Conservation (phyloP, 2,329 filamentous ascomycete species). For the Didymellaceae sp. region DNA sequence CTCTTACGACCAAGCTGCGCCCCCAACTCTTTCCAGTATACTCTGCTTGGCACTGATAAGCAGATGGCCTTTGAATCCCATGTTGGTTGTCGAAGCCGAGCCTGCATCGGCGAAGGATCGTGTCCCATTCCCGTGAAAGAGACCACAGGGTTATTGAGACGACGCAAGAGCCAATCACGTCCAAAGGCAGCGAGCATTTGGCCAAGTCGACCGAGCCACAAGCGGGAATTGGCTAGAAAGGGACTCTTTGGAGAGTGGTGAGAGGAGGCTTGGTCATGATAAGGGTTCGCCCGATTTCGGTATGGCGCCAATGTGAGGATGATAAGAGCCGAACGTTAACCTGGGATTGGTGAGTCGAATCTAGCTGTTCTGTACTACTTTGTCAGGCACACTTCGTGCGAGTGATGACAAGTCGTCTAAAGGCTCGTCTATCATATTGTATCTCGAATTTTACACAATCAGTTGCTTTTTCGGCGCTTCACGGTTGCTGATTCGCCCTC, state of each 20-base stretch:
- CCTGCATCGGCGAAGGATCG: constrained; percentile 13
- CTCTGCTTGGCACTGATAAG: constrained; percentile 46
- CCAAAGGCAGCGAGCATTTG: constrained; percentile 17
- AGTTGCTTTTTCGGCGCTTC: constrained; percentile 21
- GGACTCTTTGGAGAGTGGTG: constrained; percentile 22
- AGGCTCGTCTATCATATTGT: constrained; percentile 20
- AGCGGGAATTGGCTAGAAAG: constrained; percentile 16
- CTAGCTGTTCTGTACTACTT: constrained; percentile 22
- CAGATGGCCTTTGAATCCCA: constrained; percentile 14
- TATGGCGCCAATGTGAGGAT: not conserved
- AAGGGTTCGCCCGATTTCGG: constrained; percentile 24
- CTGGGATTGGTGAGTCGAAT: constrained; percentile 19
- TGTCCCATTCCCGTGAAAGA: constrained; percentile 14
- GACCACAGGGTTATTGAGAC: constrained; percentile 8
- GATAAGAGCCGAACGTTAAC: constrained; percentile 6
- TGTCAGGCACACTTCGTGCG: constrained; percentile 17
- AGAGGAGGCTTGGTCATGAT: constrained; percentile 28
- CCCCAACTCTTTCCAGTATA: constrained; percentile 23
- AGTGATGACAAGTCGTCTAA: constrained; percentile 8
- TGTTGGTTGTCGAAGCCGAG: constrained; percentile 19
- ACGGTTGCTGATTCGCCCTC: constrained; percentile 25
- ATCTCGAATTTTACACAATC: constrained; percentile 19
- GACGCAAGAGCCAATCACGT: constrained; percentile 12
- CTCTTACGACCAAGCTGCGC: constrained; percentile 20
- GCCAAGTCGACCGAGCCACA: constrained; percentile 17